phyloP scores from a whole-genome alignment of 805 yeast species.

The Barnettozyma sp. region DNA sequence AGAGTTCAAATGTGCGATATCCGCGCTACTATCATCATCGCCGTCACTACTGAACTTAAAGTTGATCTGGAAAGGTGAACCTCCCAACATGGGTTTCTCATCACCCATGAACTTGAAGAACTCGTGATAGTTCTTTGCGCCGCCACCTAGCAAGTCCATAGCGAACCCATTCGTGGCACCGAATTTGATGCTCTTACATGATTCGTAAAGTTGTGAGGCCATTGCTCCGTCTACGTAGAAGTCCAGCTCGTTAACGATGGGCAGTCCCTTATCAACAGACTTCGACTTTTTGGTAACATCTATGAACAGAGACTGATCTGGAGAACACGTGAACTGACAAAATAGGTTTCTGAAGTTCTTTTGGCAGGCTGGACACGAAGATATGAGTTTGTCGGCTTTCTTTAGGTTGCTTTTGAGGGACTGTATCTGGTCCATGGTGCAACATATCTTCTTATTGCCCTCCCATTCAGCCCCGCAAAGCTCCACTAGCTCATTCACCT shows the following conservation, averaged over 20 bases:
- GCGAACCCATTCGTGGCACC: conserved; percentile 94
- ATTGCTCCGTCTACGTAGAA: conserved; percentile 50
- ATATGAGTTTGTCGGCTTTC: conserved; percentile 72
- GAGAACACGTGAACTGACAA: conserved; percentile 86
- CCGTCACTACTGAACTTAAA: conserved; percentile 49
- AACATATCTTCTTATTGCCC: conserved; percentile 50
- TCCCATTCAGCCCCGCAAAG: conserved; percentile 73
- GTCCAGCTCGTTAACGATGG: conserved; percentile 65
- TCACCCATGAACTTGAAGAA: conserved; percentile 90
- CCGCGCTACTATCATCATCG: conserved; percentile 14
- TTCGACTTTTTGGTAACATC: conserved; percentile 52
- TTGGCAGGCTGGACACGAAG: conserved; percentile 91
- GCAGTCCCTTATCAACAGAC: conserved; percentile 38
- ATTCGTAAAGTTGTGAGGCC: conserved; percentile 65
- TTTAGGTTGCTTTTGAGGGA: conserved; percentile 52
- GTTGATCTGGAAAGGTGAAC: conserved; percentile 92
- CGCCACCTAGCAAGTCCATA: conserved; percentile 98
- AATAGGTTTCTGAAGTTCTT: conserved; percentile 79
- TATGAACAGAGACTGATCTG: conserved; percentile 70
- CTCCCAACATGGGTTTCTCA: conserved; percentile 88
- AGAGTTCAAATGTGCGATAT: conserved; percentile 18
- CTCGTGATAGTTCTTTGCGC: conserved; percentile 65
- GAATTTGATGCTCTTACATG: conserved; percentile 85
- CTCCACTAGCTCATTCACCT: conserved; percentile 40
- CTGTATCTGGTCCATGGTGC: conserved; percentile 55